A percentile compares a stretch with the other conserved stretches of the same genome.
phyloP scores from a whole-genome alignment of 768 basidiomycete genomes.

The Hygrocybe coccinea region DNA sequence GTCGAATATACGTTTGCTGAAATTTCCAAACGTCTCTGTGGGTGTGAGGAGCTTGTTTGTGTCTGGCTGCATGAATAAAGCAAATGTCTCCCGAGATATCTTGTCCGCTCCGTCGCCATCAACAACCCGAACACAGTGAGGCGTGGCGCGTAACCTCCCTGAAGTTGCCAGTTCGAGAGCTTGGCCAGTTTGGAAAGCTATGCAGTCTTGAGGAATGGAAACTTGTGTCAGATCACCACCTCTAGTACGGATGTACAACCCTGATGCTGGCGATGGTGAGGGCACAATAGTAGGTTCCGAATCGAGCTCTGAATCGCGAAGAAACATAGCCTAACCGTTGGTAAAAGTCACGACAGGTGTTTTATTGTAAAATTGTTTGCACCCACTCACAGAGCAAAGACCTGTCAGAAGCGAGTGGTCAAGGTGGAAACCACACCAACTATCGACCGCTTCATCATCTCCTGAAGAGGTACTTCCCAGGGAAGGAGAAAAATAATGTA shows the following conservation, averaged over 20 bases:
- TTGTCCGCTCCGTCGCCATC: constrained; percentile 38
- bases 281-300: constrained; percentile 46
- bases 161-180: constrained; percentile 87
- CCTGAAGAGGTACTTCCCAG: constrained; percentile 31
- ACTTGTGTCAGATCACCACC: constrained; percentile 77
- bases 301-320: constrained; percentile 42
- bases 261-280: constrained; percentile 71
- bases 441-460: constrained; percentile 69
- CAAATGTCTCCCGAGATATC: constrained; percentile 83
- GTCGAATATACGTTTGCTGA: constrained; percentile 77
- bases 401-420: constrained; percentile 92
- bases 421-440: constrained; percentile 93
- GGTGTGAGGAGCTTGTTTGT: constrained; percentile 67
- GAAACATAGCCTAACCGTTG: constrained; percentile 68
- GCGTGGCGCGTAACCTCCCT: constrained; percentile 79
- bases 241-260: constrained; percentile 87
- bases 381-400: constrained; percentile 68
- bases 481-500: constrained; percentile 91
- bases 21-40: constrained; percentile 79
- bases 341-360: constrained; percentile 8
- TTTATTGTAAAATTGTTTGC: background rate
- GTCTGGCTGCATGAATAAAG: constrained; percentile 86
- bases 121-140: constrained; percentile 87
- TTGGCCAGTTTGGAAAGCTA: constrained; percentile 97
- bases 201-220: constrained; percentile 73